A percentile compares a stretch with the other conserved stretches of the same genome.
phyloP scores from a whole-genome alignment of 768 basidiomycete species.

The Termitomyces sp. region DNA sequence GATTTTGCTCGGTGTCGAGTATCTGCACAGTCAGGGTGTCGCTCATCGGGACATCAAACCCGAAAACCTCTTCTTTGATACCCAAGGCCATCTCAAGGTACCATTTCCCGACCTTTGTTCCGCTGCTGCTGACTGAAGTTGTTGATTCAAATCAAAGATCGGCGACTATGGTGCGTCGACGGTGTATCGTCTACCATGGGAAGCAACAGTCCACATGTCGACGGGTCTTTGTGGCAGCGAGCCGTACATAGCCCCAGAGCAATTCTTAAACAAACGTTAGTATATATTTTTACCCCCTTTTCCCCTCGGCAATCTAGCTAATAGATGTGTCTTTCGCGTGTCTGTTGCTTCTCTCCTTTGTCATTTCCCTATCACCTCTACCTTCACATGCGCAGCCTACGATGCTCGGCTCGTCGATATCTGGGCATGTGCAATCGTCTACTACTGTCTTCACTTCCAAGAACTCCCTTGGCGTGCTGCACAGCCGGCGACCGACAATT shows the following conservation, averaged over 20 bases:
- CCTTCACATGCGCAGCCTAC: conserved; percentile 58
- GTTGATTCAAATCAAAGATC: conserved; percentile 48
- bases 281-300: conserved; percentile 24
- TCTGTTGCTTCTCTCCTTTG: conserved; percentile 4
- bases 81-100: conserved; percentile 90
- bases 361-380: conserved; percentile 1
- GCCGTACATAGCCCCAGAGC: conserved; percentile 98
- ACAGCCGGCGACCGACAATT: conserved; percentile 65
- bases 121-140: neutral
- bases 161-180: conserved; percentile 99
- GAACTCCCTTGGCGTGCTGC: conserved; percentile 98
- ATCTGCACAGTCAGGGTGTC: conserved; percentile 94
- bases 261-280: conserved; percentile 96
- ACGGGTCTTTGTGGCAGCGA: conserved; percentile 97
- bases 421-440: conserved; percentile 96
- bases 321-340: conserved; percentile 31
- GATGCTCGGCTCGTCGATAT: conserved; percentile 97
- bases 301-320: conserved; percentile 24
- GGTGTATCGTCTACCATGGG: conserved; percentile 99
- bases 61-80: conserved; percentile 95
- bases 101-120: conserved; percentile 10
- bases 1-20: conserved; percentile 82
- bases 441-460: conserved; percentile 97
- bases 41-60: conserved; percentile 98
- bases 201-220: conserved; percentile 93